A percentile compares a stretch with the other conserved stretches of the same genome.
Evolutionary conservation across 2,329 filamentous ascomycete species (phyloP).

Genomic region (Meredithiella fracta): DNA sequence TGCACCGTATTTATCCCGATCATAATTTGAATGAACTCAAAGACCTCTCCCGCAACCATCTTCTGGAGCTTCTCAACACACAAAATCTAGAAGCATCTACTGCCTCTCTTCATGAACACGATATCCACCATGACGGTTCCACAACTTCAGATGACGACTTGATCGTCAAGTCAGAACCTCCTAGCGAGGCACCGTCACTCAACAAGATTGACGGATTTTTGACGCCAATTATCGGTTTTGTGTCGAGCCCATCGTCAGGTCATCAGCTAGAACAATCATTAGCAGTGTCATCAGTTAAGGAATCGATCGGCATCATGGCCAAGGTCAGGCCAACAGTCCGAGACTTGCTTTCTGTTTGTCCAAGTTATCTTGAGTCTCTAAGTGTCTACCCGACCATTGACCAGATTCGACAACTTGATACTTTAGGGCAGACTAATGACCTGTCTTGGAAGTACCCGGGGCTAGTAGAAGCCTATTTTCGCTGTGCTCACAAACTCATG

Average conservation of each 20-base stretch:
- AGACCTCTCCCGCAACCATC: conserved; percentile 40
- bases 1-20: conserved; percentile 45
- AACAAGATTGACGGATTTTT: too few relatives aligned
- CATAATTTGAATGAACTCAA: conserved; percentile 35
- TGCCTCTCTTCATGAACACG: too few relatives aligned
- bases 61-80: conserved; percentile 31
- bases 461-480: conserved; percentile 61
- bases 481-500: conserved; percentile 53
- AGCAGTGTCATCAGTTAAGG: conserved; percentile 59
- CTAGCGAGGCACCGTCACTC: too few relatives aligned
- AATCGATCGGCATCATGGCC: conserved; percentile 55
- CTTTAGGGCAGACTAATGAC: conserved; percentile 17
- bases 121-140: too few relatives aligned
- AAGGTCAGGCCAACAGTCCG: conserved; percentile 34
- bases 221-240: too few relatives aligned
- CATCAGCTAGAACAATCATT: conserved; percentile 50
- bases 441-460: conserved; percentile 51
- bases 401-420: conserved; percentile 24
- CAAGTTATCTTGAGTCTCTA: conserved; percentile 24
- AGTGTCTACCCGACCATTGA: conserved; percentile 4
- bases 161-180: too few relatives aligned
- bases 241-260: conserved; percentile 23
- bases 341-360: conserved; percentile 29
- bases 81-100: too few relatives aligned
- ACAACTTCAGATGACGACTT: too few relatives aligned